Base-by-base conservation (phyloP, 2,329 filamentous ascomycete species). In the Sporothrix phasma region DNA sequence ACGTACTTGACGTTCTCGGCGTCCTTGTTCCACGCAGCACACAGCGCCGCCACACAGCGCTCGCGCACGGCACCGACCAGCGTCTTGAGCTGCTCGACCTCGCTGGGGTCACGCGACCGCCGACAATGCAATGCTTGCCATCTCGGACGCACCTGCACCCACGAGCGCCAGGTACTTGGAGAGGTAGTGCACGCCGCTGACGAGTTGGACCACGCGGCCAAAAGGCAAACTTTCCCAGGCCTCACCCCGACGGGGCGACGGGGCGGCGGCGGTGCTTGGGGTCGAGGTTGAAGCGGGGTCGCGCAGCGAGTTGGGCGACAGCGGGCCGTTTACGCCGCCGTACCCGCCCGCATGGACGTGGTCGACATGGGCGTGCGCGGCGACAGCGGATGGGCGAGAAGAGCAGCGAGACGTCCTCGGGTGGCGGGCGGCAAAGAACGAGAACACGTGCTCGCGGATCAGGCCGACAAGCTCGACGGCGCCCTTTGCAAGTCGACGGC, bases 161-260 rank as follows among this genome's bases (percentile, higher is more conserved):
- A 99, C 85, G 3, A 97, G 79, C 0, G 86, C 81, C 24, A 97
- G 79, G 73, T 94, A 88, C 73, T 89, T 91, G 60, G 89, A 86
- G 5, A 99, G 81, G 71, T 96, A 97, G 73, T 96, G 85, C 1
- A 93, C 90, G n/a, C 90, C 93, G 65, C 92, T 95, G 26, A 97
- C 78, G 92, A 92, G 72, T 97, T 97, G 1, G 92, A 89, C 76
- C 89, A 88, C 0, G 94, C 3, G 93, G 92, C 92, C 93, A 97
- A 75, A 97, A 99, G 0, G 92, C 93, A 74, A 94, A 85, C 76
- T 93, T 88, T 97, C 94, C 91, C 92, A 97, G 0, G 87, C 78
- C 70, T 96, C 91, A 5, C 92, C 93, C 51, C 84, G 84, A 69
- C 82, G 89, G 0, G 91, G 90, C 0, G 89, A 90, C 1, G 88